phyloP scores from a whole-genome alignment of 768 basidiomycete genomes.

The Termitomyces titanicus region DNA sequence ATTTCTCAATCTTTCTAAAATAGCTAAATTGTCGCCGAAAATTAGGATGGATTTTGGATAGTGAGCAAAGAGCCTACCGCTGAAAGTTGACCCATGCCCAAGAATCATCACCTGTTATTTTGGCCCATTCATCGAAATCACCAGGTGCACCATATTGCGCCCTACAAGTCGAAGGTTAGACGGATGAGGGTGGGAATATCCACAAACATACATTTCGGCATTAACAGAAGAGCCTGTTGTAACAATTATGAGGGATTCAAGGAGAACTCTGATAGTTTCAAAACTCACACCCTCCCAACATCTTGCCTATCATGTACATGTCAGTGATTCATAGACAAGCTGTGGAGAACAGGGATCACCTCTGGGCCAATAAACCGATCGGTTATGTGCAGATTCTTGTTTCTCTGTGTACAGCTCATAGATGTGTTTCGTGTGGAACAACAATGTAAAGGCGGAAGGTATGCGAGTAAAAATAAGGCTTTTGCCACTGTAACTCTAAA shows the following conservation, averaged over 20 bases:
- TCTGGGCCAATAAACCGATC: slow-evolving; percentile 59
- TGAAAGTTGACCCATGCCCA: slow-evolving; percentile 61
- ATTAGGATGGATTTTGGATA: not conserved
- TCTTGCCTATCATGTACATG: slow-evolving; percentile 38
- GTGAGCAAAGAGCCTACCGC: slow-evolving; percentile 27
- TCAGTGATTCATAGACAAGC: not conserved
- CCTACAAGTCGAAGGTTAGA: slow-evolving; percentile 24
- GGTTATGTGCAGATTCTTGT: slow-evolving; percentile 44
- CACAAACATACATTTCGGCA: slow-evolving; percentile 40
- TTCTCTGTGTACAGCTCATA: slow-evolving; percentile 56
- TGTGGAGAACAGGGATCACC: slow-evolving; percentile 31
- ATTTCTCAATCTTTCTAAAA: slow-evolving; percentile 63
- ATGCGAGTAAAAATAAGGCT: slow-evolving; percentile 36
- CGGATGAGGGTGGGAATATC: not conserved
- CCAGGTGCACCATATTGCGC: slow-evolving; percentile 64
- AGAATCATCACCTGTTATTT: slow-evolving; percentile 45
- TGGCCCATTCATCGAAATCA: slow-evolving; percentile 68
- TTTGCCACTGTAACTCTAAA: slow-evolving; percentile 34
- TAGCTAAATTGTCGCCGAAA: slow-evolving; percentile 35
- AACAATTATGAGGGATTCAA: not conserved
- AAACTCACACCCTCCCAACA: slow-evolving; percentile 70
- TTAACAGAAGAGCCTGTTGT: slow-evolving; percentile 60
- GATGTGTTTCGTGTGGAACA: slow-evolving; percentile 47
- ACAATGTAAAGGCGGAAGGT: slow-evolving; percentile 36
- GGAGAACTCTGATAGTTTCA: not conserved